Evolutionary conservation across 441 rosid species (phyloP).

Genomic region (Populus hybrid): DNA sequence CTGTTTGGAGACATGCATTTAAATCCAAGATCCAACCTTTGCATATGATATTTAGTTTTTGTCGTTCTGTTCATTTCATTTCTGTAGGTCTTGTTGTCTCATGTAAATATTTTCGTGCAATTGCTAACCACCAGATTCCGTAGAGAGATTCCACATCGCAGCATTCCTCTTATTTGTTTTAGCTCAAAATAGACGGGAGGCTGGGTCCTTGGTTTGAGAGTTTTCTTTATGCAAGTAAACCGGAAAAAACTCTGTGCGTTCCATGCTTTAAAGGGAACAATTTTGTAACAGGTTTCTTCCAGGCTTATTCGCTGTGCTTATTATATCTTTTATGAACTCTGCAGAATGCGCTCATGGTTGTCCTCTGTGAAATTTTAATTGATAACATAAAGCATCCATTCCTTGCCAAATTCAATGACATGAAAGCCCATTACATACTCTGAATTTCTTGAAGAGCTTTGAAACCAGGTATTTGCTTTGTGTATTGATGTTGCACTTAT

Average conservation of each 20-base stretch:
- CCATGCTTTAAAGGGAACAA: conserved; percentile 13
- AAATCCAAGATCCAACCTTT: background rate
- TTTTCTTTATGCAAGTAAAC: conserved; percentile 68
- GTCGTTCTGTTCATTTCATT: background rate
- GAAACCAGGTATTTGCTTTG: conserved; percentile 74
- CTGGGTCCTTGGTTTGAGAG: conserved; percentile 97
- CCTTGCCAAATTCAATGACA: conserved; percentile 92
- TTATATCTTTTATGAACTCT: conserved; percentile 24
- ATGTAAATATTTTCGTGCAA: conserved; percentile 21
- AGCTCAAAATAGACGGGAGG: conserved; percentile 92
- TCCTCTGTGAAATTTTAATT: conserved; percentile 71
- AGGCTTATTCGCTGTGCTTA: conserved; percentile 21
- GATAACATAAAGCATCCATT: conserved; percentile 96
- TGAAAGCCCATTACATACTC: conserved; percentile 88
- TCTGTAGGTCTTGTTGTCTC: conserved; percentile 3
- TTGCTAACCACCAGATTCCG: conserved; percentile 62
- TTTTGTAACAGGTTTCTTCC: background rate
- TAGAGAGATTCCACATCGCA: conserved; percentile 93
- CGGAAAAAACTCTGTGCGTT: background rate
- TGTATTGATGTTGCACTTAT: background rate
- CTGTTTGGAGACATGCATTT: background rate
- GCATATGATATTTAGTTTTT: background rate
- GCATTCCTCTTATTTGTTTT: conserved; percentile 89
- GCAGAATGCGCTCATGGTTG: conserved; percentile 87
- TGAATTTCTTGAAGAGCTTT: conserved; percentile 95